Percentiles rank a stretch among this genome's conserved stretches.
Conservation (phyloP, 78 protist genomes). For the Planoprotostelium fungivorum region DNA sequence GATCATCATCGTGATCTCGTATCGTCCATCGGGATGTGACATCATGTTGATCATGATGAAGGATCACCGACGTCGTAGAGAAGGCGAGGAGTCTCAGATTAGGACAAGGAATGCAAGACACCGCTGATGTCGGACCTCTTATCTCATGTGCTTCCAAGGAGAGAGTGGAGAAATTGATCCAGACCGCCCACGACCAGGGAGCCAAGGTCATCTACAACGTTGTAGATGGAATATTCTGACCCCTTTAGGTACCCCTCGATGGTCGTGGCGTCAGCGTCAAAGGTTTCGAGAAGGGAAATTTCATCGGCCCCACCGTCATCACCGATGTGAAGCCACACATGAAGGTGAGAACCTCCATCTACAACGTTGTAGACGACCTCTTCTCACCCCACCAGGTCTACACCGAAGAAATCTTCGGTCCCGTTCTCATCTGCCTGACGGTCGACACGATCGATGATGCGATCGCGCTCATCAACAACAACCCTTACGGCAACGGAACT, state of each 20-base stretch:
- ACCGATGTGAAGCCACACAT: conserved; percentile 73
- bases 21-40: neutral
- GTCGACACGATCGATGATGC: conserved; percentile 95
- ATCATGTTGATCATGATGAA: neutral
- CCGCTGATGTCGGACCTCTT: conserved; percentile 89
- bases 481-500: conserved; percentile 98
- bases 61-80: conserved; percentile 79
- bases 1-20: neutral
- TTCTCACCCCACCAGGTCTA: conserved; percentile 33
- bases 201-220: conserved; percentile 29
- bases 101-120: conserved; percentile 24
- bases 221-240: neutral
- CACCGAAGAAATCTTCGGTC: conserved; percentile 96
- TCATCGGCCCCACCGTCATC: conserved; percentile 91
- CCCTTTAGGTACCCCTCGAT: conserved; percentile 55
- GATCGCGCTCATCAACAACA: conserved; percentile 87
- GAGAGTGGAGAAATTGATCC: conserved; percentile 66
- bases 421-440: conserved; percentile 74
- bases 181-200: conserved; percentile 75
- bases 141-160: conserved; percentile 77
- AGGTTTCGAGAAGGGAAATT: conserved; percentile 86
- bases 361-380: too few species aligned
- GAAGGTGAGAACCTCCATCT: conserved; percentile 4
- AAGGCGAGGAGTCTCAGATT: conserved; percentile 67
- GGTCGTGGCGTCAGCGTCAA: conserved; percentile 79